phyloP scores from a whole-genome alignment of 2,329 filamentous ascomycete genomes.

The Graphilbum ipis-grandicollis region DNA sequence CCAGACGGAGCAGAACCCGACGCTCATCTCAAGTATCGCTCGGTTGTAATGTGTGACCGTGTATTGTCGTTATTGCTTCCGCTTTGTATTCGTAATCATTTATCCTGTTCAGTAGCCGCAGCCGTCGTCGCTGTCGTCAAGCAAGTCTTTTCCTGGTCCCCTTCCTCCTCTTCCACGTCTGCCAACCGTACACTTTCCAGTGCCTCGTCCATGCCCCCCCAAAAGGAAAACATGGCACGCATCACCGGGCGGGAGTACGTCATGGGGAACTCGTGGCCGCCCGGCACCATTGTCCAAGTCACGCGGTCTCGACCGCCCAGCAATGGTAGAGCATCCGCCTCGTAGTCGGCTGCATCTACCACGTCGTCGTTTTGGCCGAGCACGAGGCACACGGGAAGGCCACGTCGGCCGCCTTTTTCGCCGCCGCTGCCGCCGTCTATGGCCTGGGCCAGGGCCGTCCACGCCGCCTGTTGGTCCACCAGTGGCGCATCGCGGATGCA shows the following conservation, averaged over 20 bases:
- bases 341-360: constrained; percentile 32
- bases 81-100: neutral
- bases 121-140: neutral
- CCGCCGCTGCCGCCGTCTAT: constrained; percentile 7
- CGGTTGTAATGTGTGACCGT: constrained; percentile 41
- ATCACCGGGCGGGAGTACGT: constrained; percentile 29
- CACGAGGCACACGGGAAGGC: constrained; percentile 28
- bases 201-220: constrained; percentile 14
- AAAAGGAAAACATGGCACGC: constrained; percentile 28
- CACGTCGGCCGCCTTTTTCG: neutral
- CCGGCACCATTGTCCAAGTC: constrained; percentile 31
- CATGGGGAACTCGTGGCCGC: constrained; percentile 46
- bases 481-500: constrained; percentile 37
- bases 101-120: too few relatives aligned
- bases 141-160: neutral
- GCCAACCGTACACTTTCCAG: constrained; percentile 1
- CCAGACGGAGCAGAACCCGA: constrained; percentile 42
- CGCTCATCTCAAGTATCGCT: constrained; percentile 49
- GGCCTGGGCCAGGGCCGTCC: constrained; percentile 24
- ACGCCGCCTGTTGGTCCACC: constrained; percentile 31
- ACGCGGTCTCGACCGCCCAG: constrained; percentile 31
- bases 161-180: constrained; percentile 4
- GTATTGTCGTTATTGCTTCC: constrained; percentile 36
- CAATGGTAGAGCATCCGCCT: constrained; percentile 29
- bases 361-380: constrained; percentile 34